Evolutionary conservation across 148 eudicot species (phyloP), one percentile per base, ranked within the genome.

Genomic region (Fallopia convolvulus): DNA sequence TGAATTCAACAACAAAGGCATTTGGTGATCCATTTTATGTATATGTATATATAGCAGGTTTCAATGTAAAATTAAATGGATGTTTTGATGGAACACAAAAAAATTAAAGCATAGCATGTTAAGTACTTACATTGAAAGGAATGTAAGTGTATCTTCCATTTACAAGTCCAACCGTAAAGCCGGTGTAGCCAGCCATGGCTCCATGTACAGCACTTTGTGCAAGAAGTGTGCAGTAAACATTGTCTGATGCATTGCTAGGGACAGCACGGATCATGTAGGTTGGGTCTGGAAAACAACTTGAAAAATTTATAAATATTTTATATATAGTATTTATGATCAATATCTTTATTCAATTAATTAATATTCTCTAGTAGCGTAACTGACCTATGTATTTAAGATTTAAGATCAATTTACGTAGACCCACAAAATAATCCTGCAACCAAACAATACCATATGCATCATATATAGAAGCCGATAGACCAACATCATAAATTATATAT

Each of bases 181-280:
- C 99, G 41, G 99, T 90, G 79, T 82, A 94, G 60, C 99, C 99
- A 60, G 99, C 97, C 99, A 94, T 94, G 48, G 97, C 96, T 83
- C 99, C 99, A 85, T 94, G 99, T 70, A 92, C 94, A 72, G 88
- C 88, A 85, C 97, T 94, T 87, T 94, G 99, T 84, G 99, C 99
- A 82, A 94, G 98, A 71, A 92, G 93, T 70, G 98, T 94, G 85
- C 98, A 90, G 58, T 90, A 94, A 66, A 94, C 93, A 79, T 90
- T 94, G 78, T 94, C 99, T 20, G 99, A 85, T 78, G 96, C 99
- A 84, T 92, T 94, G 82, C 99, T 88, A n/a, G 97, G 99, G 81
- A 94, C 85, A 78, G 99, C 99, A 82, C 99, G 91, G 74, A 94
- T 89, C 99, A 94, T 94, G 84, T 94, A 94, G 11, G 99, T 94